phyloP scores from a whole-genome alignment of 768 basidiomycete species.

The Mycena olivaceomarginata region DNA sequence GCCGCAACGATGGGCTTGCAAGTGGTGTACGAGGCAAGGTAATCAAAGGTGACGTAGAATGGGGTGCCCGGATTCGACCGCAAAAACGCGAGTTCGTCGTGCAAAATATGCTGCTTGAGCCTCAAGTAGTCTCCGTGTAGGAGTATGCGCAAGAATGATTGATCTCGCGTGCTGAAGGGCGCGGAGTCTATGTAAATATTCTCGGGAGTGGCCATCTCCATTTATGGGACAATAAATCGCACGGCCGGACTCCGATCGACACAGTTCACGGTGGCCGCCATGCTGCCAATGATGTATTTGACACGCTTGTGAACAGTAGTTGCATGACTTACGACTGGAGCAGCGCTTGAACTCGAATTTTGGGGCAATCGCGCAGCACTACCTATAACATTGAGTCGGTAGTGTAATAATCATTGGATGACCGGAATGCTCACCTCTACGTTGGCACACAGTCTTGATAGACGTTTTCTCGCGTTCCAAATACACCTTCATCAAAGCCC shows the following conservation, averaged over 20 bases:
- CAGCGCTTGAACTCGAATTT: conserved; percentile 1
- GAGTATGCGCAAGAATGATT: neutral
- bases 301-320: neutral
- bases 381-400: neutral
- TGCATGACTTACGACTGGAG: neutral
- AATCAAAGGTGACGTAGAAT: neutral
- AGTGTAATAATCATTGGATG: neutral
- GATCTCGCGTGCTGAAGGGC: neutral
- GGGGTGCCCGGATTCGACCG: neutral
- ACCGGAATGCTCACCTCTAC: neutral
- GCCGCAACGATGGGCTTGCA: neutral
- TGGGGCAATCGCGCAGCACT: neutral
- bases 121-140: neutral
- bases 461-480: neutral
- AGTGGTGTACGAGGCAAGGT: neutral
- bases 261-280: neutral
- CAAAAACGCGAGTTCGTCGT: neutral
- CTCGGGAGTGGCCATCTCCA: neutral
- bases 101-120: neutral
- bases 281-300: neutral
- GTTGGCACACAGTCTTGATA: neutral
- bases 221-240: neutral
- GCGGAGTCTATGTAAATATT: neutral
- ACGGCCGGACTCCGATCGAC: neutral
- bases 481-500: neutral